phyloP scores from a whole-genome alignment of 148 eudicot species.

The Salicornia ramosissima region DNA sequence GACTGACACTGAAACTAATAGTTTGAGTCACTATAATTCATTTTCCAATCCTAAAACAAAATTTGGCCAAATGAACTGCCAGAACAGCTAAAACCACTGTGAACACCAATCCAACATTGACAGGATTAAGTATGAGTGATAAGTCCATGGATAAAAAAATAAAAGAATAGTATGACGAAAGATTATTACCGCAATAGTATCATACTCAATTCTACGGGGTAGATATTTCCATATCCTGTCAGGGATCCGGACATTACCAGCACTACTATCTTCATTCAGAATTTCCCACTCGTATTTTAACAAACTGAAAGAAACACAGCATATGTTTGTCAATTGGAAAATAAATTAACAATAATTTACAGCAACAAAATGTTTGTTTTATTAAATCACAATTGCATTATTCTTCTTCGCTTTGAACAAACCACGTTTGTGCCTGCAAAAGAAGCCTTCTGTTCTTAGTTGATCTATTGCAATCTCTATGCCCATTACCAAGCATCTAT shows the following conservation, averaged over 20 bases:
- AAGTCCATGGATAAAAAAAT: neutral
- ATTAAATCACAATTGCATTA: neutral
- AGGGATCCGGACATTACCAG: conserved; percentile 37
- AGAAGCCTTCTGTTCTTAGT: neutral
- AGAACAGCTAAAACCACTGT: neutral
- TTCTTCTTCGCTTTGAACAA: neutral
- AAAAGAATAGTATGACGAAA: neutral
- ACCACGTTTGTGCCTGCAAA: neutral
- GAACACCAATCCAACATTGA: neutral
- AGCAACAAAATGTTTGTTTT: neutral
- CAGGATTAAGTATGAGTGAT: neutral
- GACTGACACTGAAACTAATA: neutral
- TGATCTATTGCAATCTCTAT: neutral
- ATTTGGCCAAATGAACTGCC: neutral
- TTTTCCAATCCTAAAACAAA: neutral
- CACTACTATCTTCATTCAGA: conserved; percentile 34
- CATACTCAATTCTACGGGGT: conserved; percentile 41
- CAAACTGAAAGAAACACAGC: conserved; percentile 42
- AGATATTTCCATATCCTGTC: conserved; percentile 47
- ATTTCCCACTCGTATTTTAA: conserved; percentile 59
- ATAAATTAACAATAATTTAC: neutral
- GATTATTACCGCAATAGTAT: conserved; percentile 45
- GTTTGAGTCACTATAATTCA: neutral
- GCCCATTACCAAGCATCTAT: neutral
- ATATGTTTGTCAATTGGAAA: neutral